These are phyloP conservation scores for Suhomyces bolitotheri DNA, from an alignment of 1,139 yeast genomes.

Conservation along the genomic window DNA sequence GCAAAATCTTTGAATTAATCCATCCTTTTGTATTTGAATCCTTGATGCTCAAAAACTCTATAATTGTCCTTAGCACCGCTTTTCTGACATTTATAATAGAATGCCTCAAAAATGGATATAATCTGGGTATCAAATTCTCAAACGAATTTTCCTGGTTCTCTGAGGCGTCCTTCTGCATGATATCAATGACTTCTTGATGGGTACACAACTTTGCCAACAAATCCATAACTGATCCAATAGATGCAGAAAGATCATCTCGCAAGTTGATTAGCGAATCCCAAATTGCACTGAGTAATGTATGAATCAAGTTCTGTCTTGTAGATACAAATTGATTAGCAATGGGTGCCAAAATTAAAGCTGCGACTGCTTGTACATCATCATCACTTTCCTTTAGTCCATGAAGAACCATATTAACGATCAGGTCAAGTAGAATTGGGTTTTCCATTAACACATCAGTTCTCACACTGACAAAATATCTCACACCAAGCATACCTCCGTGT, in stretches of 20 bases:
- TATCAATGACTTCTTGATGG: constrained; percentile 71
- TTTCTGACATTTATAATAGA: constrained; percentile 89
- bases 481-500: constrained; percentile 96
- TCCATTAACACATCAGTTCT: constrained; percentile 72
- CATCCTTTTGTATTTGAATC: constrained; percentile 69
- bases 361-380: constrained; percentile 96
- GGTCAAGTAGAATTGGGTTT: constrained; percentile 60
- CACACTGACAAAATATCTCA: constrained; percentile 88
- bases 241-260: constrained; percentile 89
- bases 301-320: constrained; percentile 60
- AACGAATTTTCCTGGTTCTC: constrained; percentile 53
- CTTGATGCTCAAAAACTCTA: constrained; percentile 72
- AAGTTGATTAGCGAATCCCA: constrained; percentile 87
- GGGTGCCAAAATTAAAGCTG: constrained; percentile 91
- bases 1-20: constrained; percentile 71
- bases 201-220: constrained; percentile 84
- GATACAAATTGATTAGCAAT: constrained; percentile 82
- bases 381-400: constrained; percentile 83
- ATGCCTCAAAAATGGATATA: constrained; percentile 91
- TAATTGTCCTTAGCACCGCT: constrained; percentile 79
- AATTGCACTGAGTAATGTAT: constrained; percentile 67
- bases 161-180: constrained; percentile 63
- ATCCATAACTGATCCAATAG: constrained; percentile 97
- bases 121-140: constrained; percentile 78
- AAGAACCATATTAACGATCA: constrained; percentile 79